Conservation (phyloP, 2,329 filamentous ascomycete genomes). For the Amauroascus niger region DNA sequence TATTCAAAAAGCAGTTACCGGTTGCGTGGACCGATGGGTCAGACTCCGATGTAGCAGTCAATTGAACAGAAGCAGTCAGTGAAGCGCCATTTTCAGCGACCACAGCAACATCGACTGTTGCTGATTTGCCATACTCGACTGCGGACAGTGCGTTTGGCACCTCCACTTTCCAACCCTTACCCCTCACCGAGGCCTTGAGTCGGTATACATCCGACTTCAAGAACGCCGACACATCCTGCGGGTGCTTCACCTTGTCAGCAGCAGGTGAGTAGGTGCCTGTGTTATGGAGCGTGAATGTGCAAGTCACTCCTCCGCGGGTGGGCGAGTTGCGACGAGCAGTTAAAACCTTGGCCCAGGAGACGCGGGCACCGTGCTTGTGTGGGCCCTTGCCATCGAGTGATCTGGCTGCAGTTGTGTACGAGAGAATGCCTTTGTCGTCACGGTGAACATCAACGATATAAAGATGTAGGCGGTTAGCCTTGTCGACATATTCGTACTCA, state of each 20-base stretch:
- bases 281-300: slow-evolving; percentile 16
- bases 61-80: slow-evolving; percentile 1
- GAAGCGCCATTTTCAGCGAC: slow-evolving; percentile 12
- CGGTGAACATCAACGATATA: slow-evolving; percentile 17
- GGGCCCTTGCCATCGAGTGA: slow-evolving; percentile 11
- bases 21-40: slow-evolving; percentile 12
- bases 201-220: slow-evolving; percentile 18
- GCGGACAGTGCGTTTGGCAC: slow-evolving; percentile 16
- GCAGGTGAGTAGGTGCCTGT: slow-evolving; percentile 12
- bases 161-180: slow-evolving; percentile 17
- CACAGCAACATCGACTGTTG: slow-evolving; percentile 15
- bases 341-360: slow-evolving; percentile 4
- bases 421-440: slow-evolving; percentile 15
- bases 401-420: slow-evolving; percentile 16
- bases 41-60: slow-evolving; percentile 17
- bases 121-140: slow-evolving; percentile 13
- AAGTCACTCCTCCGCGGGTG: slow-evolving; percentile 15
- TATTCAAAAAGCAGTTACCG: slow-evolving; percentile 12
- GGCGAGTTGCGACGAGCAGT: slow-evolving; percentile 5
- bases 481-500: slow-evolving; percentile 17
- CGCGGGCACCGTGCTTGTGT: slow-evolving; percentile 11
- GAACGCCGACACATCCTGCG: slow-evolving; percentile 14
- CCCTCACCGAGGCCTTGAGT: slow-evolving; percentile 15
- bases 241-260: slow-evolving; percentile 9
- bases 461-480: slow-evolving; percentile 17